Evolutionary conservation across 768 basidiomycete genomes (phyloP).

Genomic region (Psilocybe cubensis): DNA sequence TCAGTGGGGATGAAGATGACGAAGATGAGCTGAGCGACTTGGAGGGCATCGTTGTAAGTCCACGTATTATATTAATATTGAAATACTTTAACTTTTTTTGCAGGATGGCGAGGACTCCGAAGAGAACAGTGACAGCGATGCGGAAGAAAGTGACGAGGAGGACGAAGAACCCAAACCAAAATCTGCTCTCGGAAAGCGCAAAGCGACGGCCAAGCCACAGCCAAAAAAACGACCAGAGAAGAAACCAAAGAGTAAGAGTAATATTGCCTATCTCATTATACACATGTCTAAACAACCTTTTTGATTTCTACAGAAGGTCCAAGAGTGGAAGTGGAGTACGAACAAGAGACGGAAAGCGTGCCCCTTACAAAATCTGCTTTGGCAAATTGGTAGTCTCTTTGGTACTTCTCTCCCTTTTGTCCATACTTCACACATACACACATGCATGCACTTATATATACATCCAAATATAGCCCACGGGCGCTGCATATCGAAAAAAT

Average conservation of each 20-base stretch:
- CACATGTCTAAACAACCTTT: background rate
- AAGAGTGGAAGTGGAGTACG: slow-evolving; percentile 94
- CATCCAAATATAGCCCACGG: background rate
- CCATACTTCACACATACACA: background rate
- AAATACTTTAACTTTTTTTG: background rate
- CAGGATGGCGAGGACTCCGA: slow-evolving; percentile 42
- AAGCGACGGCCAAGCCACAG: slow-evolving; percentile 48
- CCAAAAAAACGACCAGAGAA: slow-evolving; percentile 61
- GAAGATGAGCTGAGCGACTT: slow-evolving; percentile 65
- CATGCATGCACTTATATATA: background rate
- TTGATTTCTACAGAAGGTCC: slow-evolving; percentile 60
- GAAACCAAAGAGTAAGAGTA: slow-evolving; percentile 58
- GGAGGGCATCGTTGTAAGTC: slow-evolving; percentile 68
- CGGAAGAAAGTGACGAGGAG: slow-evolving; percentile 43
- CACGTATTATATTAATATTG: slow-evolving; percentile 23
- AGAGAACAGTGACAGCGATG: slow-evolving; percentile 45
- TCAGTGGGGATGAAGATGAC: slow-evolving; percentile 68
- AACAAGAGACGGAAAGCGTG: slow-evolving; percentile 82
- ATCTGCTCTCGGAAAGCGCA: slow-evolving; percentile 69
- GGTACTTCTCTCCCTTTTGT: too few relatives aligned
- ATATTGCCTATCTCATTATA: background rate
- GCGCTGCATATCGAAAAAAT: background rate
- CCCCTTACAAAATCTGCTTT: slow-evolving; percentile 55
- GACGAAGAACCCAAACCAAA: slow-evolving; percentile 38
- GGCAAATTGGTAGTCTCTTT: slow-evolving; percentile 55